Base-by-base conservation (phyloP, 768 basidiomycete genomes). In the Suillus spraguei region DNA sequence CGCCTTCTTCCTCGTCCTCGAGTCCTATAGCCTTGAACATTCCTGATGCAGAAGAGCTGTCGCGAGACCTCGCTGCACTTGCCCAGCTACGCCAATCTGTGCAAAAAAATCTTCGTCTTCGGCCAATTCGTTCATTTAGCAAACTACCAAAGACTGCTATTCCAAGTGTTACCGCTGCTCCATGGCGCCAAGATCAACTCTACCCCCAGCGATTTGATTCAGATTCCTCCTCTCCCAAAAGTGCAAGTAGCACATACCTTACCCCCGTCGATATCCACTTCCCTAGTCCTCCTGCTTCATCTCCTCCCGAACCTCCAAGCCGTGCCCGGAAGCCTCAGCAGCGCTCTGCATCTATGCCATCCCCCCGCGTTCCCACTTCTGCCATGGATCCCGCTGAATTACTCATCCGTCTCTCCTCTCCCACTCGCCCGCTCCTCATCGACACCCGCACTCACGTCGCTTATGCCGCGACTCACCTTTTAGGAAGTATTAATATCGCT, bases 401-500 rank as follows among this genome's bases (percentile, higher is more conserved):
- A 60, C 79, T 80, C 59, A 71, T 73, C 56, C 83, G 85, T 32
- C 81, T 91, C 20, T 72, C 77, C 53, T 80, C 82, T n/a, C 66
- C 75, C 10, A 67, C 22, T 38, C 84, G 82, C 3, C 91, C 93
- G 10, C 79, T 95, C 28, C 77, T 97, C 63, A 83, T 97, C 71
- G 95, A 97, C 75, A 93, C 92, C 44, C 87, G 95, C 5, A 87
- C 91, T 4, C 81, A 87, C 22, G 80, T 84, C 1, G 79, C 86
- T 11, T 93, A 87, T 77, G 79, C 88, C 41, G 78, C 85, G 3
- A 83, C 81, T 62, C 92, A 88, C 73, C 75, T 97, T 59, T 72
- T 79, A 44, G 79, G 87, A 67, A 91, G 89, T 73, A 84, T 94
- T 64, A 95, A 95, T 76, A 82, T 97, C 55, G 90, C 90, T 38